Conservation (phyloP, 805 yeast genomes). For the Lachancea sp. region DNA sequence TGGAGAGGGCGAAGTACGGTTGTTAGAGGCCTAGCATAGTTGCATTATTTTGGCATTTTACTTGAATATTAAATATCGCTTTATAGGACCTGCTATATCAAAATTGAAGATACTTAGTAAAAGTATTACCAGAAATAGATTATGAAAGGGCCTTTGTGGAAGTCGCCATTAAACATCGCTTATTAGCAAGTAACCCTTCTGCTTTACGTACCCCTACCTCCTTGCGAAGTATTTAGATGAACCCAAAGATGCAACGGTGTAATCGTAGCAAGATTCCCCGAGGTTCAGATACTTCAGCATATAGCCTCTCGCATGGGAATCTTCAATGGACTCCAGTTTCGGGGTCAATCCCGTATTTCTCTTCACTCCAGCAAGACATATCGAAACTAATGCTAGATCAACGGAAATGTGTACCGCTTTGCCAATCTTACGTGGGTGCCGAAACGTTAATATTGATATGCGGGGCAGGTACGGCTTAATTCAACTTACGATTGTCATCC, state of each 20-base stretch:
- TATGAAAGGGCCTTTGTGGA: neutral
- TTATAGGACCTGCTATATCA: neutral
- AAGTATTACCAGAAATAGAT: too few species aligned
- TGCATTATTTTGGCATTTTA: neutral
- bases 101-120: too few species aligned
- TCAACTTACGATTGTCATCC: slow-evolving; percentile 9
- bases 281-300: slow-evolving; percentile 62
- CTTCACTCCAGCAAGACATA: slow-evolving; percentile 65
- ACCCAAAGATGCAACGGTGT: slow-evolving; percentile 60
- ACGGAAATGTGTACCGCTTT: slow-evolving; percentile 51
- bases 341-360: slow-evolving; percentile 65
- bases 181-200: too few species aligned
- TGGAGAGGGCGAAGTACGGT: too few species aligned
- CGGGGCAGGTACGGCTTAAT: neutral
- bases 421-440: slow-evolving; percentile 34
- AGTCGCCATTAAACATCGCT: too few species aligned
- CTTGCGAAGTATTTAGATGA: slow-evolving; percentile 70
- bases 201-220: slow-evolving; percentile 33
- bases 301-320: slow-evolving; percentile 44
- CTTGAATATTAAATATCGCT: neutral
- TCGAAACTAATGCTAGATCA: slow-evolving; percentile 58
- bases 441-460: neutral
- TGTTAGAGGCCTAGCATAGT: too few species aligned
- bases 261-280: slow-evolving; percentile 83
- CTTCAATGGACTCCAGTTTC: slow-evolving; percentile 42